Conservation (phyloP, 495 filamentous ascomycete genomes). For the Annulohypoxylon stygium region DNA sequence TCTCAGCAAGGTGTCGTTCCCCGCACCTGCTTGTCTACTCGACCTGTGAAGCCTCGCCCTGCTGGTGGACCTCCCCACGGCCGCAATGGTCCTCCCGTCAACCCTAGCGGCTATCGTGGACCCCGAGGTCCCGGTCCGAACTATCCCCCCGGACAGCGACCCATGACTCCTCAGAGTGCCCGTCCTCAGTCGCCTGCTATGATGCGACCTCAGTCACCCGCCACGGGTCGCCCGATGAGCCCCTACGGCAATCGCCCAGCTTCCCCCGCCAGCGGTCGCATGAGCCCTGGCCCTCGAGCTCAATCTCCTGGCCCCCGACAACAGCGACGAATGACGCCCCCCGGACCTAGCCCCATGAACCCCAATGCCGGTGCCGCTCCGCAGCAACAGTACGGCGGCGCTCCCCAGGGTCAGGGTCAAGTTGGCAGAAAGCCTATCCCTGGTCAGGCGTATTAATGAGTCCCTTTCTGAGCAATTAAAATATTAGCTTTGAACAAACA, state of each 20-base stretch:
- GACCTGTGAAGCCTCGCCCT: conserved; percentile 88
- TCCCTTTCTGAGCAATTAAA: conserved; percentile 1
- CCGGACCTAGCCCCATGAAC: conserved; percentile 73
- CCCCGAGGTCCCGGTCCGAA: conserved; percentile 64
- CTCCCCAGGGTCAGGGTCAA: conserved; percentile 54
- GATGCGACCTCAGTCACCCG: conserved; percentile 58
- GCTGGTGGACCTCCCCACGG: conserved; percentile 57
- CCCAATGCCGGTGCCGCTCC: conserved; percentile 56
- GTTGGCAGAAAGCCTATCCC: conserved; percentile 62
- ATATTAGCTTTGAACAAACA: conserved; percentile 3
- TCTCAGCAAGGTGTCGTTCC: conserved; percentile 93
- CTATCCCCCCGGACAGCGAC: conserved; percentile 61
- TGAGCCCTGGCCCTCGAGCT: conserved; percentile 61
- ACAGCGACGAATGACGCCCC: conserved; percentile 64
- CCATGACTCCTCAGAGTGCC: conserved; percentile 59
- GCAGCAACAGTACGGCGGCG: conserved; percentile 46
- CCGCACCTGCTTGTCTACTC: conserved; percentile 91
- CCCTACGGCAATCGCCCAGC: conserved; percentile 50
- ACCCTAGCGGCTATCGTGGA: conserved; percentile 53
- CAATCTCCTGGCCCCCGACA: conserved; percentile 55
- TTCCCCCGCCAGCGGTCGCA: conserved; percentile 51
- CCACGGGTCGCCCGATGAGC: conserved; percentile 57
- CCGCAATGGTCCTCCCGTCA: conserved; percentile 55
- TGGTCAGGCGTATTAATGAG: conserved; percentile 62
- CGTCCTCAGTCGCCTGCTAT: conserved; percentile 57